Evolutionary conservation across 2,329 filamentous ascomycete species (phyloP), one percentile per base, ranked within the genome.

Genomic region (Mycosphaerella sp.): DNA sequence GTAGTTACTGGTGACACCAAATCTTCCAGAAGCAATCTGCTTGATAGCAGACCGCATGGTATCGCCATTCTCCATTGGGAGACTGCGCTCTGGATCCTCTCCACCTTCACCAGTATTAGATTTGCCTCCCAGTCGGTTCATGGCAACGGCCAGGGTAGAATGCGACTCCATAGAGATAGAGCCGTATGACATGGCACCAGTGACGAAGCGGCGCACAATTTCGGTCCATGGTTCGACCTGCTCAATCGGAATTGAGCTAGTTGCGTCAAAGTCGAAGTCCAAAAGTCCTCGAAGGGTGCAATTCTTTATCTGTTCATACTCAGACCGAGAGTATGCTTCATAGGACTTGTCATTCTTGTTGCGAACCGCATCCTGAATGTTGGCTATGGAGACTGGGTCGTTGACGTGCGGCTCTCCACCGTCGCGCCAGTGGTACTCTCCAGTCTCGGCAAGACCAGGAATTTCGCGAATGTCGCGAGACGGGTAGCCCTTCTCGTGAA

Each of bases 301-400:
- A 65, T 89, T 82, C 77, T 95, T 96, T 76, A 96, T 95, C 66
- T 93, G 87, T 75, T 96, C 90, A 66, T 95, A 95, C 69, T 93
- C 89, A 2, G 89, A 86, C 56, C 85, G 81, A 0, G 91, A 95
- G 73, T 97, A 97, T 0, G 91, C 90, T 72, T 96, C 90, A 71
- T 96, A 97, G 0, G 91, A 96, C 75, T 95, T 95, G 76, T 96
- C 90, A 66, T 97, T 96, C 82, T 96, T 96, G 57, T 86, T 91
- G 53, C 91, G 86, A 13, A 96, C 91, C 10, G 91, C 91, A 70
- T 97, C 91, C 71, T 96, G 91, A 55, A 97, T 89, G 71, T 96
- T 96, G 66, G 91, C 91, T 73, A 97, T 95, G 58, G 88, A 90
- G 43, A 86, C 84, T 6, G 91, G 91, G 64, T 96, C 90, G 73